Conservation (phyloP, 306 rosid genomes). For the Fragaria iinumae region DNA sequence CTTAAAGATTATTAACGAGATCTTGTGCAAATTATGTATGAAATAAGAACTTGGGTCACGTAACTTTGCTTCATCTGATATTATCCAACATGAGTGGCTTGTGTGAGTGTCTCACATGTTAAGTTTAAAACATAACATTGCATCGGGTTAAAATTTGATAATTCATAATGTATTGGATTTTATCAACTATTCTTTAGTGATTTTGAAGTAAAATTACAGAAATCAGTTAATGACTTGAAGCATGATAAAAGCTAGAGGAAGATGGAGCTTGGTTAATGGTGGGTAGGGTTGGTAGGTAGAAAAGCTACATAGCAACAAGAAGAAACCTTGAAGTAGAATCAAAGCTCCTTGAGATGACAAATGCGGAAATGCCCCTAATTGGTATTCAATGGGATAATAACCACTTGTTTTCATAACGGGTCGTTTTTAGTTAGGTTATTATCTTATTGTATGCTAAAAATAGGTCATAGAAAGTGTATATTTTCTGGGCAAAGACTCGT, state of each 20-base stretch:
- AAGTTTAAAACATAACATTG: background rate
- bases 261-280: slow-evolving; percentile 6
- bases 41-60: background rate
- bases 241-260: too few species aligned
- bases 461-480: background rate
- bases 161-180: background rate
- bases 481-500: background rate
- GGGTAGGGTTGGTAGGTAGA: slow-evolving; percentile 34
- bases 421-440: background rate
- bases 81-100: background rate
- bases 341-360: slow-evolving; percentile 12
- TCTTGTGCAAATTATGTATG: too few species aligned
- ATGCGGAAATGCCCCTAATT: background rate
- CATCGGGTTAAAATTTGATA: background rate
- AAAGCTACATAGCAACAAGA: slow-evolving; percentile 36
- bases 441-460: background rate
- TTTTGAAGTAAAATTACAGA: background rate
- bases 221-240: too few species aligned
- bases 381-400: background rate
- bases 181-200: background rate
- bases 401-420: background rate
- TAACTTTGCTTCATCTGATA: background rate
- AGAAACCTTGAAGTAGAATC: slow-evolving; percentile 29
- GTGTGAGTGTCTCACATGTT: background rate
- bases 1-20: too few species aligned